Evolutionary conservation across 208 protist genomes (phyloP).

Genomic region (Acanthamoeba royreba): DNA sequence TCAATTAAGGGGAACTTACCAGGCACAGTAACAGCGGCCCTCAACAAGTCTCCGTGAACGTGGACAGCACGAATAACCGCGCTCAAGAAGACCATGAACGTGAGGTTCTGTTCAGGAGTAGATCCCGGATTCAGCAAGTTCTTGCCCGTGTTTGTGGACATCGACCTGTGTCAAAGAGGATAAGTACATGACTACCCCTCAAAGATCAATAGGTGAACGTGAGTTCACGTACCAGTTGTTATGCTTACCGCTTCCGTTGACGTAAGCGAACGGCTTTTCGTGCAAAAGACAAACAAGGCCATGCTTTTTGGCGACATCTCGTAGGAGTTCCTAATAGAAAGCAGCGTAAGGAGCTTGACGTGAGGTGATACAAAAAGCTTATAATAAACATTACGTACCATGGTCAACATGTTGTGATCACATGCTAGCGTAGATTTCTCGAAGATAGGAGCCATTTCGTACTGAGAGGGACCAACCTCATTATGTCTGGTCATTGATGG

Average conservation of each 20-base stretch:
- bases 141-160: constrained; percentile 72
- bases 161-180: too few relatives aligned
- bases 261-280: constrained; percentile 86
- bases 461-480: constrained; percentile 86
- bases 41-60: constrained; percentile 80
- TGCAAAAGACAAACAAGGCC: constrained; percentile 80
- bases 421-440: constrained; percentile 70
- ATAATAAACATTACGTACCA: too few relatives aligned
- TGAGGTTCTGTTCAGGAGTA: constrained; percentile 55
- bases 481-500: constrained; percentile 83
- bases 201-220: too few relatives aligned
- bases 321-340: constrained; percentile 52
- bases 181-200: too few relatives aligned
- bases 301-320: constrained; percentile 70
- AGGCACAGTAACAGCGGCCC: constrained; percentile 69
- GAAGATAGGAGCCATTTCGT: constrained; percentile 86
- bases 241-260: constrained; percentile 89
- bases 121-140: constrained; percentile 71
- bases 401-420: constrained; percentile 80
- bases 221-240: too few relatives aligned
- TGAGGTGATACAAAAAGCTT: too few relatives aligned
- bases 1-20: background rate
- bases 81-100: constrained; percentile 68
- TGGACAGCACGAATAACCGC: constrained; percentile 74
- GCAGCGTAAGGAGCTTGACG: too few relatives aligned